Evolutionary conservation across 495 filamentous ascomycete species (phyloP).

Genomic region (Lasiosphaeria hispida): DNA sequence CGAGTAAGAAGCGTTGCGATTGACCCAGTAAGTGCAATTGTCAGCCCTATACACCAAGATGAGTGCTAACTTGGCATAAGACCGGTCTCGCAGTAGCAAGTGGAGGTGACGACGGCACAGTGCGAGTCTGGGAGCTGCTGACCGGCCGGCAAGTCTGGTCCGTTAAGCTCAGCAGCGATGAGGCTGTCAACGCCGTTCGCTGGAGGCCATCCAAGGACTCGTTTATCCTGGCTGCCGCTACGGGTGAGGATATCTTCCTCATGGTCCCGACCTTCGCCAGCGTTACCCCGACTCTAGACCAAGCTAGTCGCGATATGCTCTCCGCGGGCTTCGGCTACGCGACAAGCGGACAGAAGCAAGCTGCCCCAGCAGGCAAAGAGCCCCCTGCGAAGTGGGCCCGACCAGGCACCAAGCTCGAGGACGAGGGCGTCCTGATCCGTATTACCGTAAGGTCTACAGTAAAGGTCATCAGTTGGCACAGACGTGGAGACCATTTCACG

Average conservation of each 20-base stretch:
- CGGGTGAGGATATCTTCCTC: conserved; percentile 81
- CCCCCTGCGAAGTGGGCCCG: conserved; percentile 79
- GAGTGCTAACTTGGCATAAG: conserved; percentile 49
- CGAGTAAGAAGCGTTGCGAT: conserved; percentile 79
- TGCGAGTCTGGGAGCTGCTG: conserved; percentile 84
- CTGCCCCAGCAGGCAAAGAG: conserved; percentile 66
- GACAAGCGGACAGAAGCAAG: conserved; percentile 59
- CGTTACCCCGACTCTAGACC: conserved; percentile 51
- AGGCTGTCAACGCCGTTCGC: conserved; percentile 80
- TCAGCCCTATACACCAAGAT: conserved; percentile 53
- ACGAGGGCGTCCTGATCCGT: conserved; percentile 72
- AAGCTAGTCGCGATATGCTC: conserved; percentile 69
- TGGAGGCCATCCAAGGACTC: conserved; percentile 87
- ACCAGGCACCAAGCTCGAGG: conserved; percentile 68
- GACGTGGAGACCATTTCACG: conserved; percentile 89
- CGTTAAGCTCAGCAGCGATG: conserved; percentile 71
- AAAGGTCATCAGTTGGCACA: conserved; percentile 93
- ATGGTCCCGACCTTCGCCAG: conserved; percentile 58
- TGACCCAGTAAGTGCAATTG: conserved; percentile 27
- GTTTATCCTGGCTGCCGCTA: conserved; percentile 75
- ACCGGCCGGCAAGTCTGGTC: conserved; percentile 89
- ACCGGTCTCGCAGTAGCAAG: conserved; percentile 55
- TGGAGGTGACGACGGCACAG: conserved; percentile 91
- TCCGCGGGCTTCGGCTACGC: conserved; percentile 91
- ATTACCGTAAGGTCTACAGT: conserved; percentile 76